Conservation (phyloP, 2,329 filamentous ascomycete species). For the Calonectria multiphialidica region DNA sequence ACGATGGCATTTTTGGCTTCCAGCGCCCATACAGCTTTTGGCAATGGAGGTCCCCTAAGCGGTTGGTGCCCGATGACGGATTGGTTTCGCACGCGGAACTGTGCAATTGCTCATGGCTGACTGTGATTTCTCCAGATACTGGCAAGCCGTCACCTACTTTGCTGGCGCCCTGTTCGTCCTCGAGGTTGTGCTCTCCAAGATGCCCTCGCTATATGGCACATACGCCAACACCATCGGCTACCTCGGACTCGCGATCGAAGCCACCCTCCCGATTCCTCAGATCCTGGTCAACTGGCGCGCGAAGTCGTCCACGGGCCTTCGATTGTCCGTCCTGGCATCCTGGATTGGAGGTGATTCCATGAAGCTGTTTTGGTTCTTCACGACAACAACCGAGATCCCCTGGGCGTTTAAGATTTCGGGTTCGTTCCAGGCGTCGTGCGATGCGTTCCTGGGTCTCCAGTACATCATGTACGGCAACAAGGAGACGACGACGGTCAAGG, state of each 20-base stretch:
- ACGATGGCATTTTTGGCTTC: slow-evolving; percentile 52
- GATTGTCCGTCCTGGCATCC: slow-evolving; percentile 79
- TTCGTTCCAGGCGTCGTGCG: slow-evolving; percentile 83
- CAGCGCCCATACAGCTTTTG: slow-evolving; percentile 82
- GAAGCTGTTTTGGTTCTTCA: slow-evolving; percentile 92
- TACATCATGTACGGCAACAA: slow-evolving; percentile 77
- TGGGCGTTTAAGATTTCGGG: slow-evolving; percentile 86
- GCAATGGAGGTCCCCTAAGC: slow-evolving; percentile 81
- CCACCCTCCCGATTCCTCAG: slow-evolving; percentile 85
- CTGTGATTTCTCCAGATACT: slow-evolving; percentile 67
- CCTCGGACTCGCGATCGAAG: slow-evolving; percentile 83
- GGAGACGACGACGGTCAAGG: slow-evolving; percentile 51
- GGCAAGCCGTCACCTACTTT: slow-evolving; percentile 81
- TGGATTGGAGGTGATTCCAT: slow-evolving; percentile 86
- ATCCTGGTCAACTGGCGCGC: slow-evolving; percentile 77
- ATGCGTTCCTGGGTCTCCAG: slow-evolving; percentile 79
- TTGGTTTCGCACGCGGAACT: neutral
- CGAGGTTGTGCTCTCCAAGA: slow-evolving; percentile 75
- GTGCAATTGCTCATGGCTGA: slow-evolving; percentile 19
- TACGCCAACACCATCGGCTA: slow-evolving; percentile 80
- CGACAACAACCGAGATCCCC: slow-evolving; percentile 76
- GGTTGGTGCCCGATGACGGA: slow-evolving; percentile 58
- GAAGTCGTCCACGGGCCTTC: slow-evolving; percentile 81
- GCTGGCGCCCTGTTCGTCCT: slow-evolving; percentile 69
- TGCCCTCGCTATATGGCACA: slow-evolving; percentile 67